Evolutionary conservation across 2,329 filamentous ascomycete species (phyloP), one percentile per base, ranked within the genome.

Genomic region (Trichoderma atroviride): DNA sequence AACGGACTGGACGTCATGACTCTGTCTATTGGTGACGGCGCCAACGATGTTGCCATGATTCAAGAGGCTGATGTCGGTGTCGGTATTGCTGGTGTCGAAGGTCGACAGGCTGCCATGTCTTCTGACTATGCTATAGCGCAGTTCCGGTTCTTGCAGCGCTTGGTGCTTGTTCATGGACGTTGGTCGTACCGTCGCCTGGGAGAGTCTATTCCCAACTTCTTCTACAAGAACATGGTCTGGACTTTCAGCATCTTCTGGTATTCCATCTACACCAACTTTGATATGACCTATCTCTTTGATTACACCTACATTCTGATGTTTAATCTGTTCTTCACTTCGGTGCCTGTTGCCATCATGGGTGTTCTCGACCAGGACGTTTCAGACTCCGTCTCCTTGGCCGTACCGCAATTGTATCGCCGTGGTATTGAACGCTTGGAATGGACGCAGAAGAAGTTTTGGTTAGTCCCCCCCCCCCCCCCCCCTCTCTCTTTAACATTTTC

Each of bases 171-270:
- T 5, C 94, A 97, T 78, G 94, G 94, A 70, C 89, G 94, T 70
- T 97, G 94, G 93, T 97, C 94, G n/a, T 99, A 99, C 82, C 89
- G 95, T 65, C 89, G 96, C 75, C 83, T 99, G 79, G 93, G 91
- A 35, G 96, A 99, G 83, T 92, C 91, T 58, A 97, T 96, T 76
- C 93, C 94, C 79, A 99, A 99, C 80, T 99, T 99, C 86, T 99
- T 99, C 85, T 99, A 98, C 88, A 99, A 99, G 91, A 99, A 98
- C 83, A 92, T 99, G 81, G 91, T 98, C 64, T 99, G 96, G 96
- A 96, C 93, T 0, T 95, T 97, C 77, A 88, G 91, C 55, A 92
- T 99, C 70, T 97, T 98, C 86, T 98, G 95, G 95, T 99, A 92
- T 81, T 94, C 96, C 78, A 93, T 97, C 67, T 99, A 92, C 81